Percentiles rank a stretch among this genome's conserved stretches.
These are phyloP conservation scores for Niveomyces coronatus DNA, from an alignment of 2,329 filamentous ascomycete species.

Conservation along the genomic window DNA sequence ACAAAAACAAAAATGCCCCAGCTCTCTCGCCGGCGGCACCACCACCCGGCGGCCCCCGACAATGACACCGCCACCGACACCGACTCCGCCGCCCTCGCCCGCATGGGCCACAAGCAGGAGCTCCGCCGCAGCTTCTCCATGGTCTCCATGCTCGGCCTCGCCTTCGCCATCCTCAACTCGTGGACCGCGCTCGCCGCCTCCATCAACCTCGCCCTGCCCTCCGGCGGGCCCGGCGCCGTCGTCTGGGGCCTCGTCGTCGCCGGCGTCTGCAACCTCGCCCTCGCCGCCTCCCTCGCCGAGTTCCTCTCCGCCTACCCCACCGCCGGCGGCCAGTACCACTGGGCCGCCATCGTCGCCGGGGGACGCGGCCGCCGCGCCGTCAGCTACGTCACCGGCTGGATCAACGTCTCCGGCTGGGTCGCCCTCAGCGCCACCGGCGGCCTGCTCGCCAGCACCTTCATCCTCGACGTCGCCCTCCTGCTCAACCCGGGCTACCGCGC, in stretches of 20 bases:
- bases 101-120: conserved; percentile 38
- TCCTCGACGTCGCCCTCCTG: conserved; percentile 54
- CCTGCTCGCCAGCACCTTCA: conserved; percentile 55
- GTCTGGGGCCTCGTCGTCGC: conserved; percentile 59
- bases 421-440: conserved; percentile 58
- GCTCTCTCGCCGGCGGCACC: no score
- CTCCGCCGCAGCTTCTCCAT: conserved; percentile 39
- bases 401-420: conserved; percentile 63
- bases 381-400: conserved; percentile 65
- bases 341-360: conserved; percentile 57
- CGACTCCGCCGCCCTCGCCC: conserved; percentile 30
- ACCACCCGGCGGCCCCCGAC: no score
- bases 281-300: conserved; percentile 60
- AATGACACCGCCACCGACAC: no score
- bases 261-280: conserved; percentile 58
- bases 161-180: conserved; percentile 39
- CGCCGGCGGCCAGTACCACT: conserved; percentile 58
- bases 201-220: conserved; percentile 46
- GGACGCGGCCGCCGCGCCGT: conserved; percentile 49
- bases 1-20: no score
- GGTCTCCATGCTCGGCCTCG: conserved; percentile 36
- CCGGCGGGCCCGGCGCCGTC: conserved; percentile 59
- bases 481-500: conserved; percentile 46
- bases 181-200: conserved; percentile 40
- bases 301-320: conserved; percentile 56